A percentile compares a stretch with the other conserved stretches of the same genome.
Conservation (phyloP, 2,329 filamentous ascomycete genomes). For the Huntiella moniliformis region DNA sequence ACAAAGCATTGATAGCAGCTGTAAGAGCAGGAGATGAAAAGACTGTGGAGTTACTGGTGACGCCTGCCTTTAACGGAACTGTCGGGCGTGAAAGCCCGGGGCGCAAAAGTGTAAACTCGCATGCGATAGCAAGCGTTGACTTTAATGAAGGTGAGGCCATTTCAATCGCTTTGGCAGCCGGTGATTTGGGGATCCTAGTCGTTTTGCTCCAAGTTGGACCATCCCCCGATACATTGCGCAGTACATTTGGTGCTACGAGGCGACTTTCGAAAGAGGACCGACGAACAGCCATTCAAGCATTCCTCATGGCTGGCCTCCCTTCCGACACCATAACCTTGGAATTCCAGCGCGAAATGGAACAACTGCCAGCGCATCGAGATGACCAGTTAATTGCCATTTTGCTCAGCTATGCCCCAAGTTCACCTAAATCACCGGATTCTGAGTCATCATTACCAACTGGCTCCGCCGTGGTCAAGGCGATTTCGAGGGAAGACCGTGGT, state of each 20-base stretch:
- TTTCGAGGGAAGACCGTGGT: slow-evolving; percentile 27
- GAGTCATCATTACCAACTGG: slow-evolving; percentile 16
- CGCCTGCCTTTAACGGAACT: slow-evolving; percentile 26
- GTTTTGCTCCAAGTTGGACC: slow-evolving; percentile 29
- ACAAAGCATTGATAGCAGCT: slow-evolving; percentile 32
- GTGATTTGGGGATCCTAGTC: slow-evolving; percentile 25
- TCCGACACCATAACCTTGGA: slow-evolving; percentile 29
- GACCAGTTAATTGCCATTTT: slow-evolving; percentile 33
- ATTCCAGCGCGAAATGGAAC: slow-evolving; percentile 32
- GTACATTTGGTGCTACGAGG: slow-evolving; percentile 29
- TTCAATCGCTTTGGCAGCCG: slow-evolving; percentile 27
- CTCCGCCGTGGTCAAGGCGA: slow-evolving; percentile 27
- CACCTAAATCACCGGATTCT: background rate
- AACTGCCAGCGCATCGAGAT: slow-evolving; percentile 28
- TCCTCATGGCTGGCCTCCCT: slow-evolving; percentile 29
- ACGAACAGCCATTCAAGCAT: slow-evolving; percentile 29
- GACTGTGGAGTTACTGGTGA: slow-evolving; percentile 30
- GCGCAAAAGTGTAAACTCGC: slow-evolving; percentile 16
- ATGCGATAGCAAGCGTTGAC: slow-evolving; percentile 33
- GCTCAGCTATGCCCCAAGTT: slow-evolving; percentile 20
- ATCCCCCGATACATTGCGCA: slow-evolving; percentile 26
- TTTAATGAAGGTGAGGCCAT: slow-evolving; percentile 33
- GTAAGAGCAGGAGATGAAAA: slow-evolving; percentile 28
- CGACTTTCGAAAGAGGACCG: slow-evolving; percentile 25
- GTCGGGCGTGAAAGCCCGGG: slow-evolving; percentile 12